These are phyloP conservation scores for Rhizomucor miehei DNA, from an alignment of 371 early-diverging fungal species.

Conservation along the genomic window DNA sequence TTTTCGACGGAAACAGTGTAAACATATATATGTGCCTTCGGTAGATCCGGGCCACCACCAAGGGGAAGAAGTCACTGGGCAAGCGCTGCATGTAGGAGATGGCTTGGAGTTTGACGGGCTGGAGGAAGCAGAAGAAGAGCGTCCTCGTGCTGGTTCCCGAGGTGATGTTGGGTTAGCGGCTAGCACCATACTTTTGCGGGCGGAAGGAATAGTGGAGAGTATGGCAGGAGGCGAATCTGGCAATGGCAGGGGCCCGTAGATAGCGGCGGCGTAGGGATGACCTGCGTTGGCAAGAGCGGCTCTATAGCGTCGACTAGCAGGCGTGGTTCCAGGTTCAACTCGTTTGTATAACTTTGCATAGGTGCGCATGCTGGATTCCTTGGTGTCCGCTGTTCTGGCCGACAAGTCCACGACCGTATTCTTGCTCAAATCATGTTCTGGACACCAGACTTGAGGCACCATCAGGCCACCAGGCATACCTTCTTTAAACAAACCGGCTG, in stretches of 20 bases:
- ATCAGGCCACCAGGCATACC: neutral
- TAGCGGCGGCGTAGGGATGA: constrained; percentile 5
- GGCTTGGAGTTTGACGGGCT: neutral
- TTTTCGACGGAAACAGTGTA: too few species aligned
- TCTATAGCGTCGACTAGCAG: constrained; percentile 33
- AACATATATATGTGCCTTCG: neutral
- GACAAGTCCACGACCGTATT: neutral
- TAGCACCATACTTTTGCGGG: neutral
- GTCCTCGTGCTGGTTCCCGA: neutral
- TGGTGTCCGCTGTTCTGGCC: neutral
- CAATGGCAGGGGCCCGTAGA: neutral
- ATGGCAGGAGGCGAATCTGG: neutral
- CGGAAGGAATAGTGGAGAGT: neutral
- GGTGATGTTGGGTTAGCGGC: neutral
- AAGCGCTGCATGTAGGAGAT: constrained; percentile 5
- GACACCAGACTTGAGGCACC: constrained; percentile 3
- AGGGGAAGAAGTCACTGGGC: constrained; percentile 3
- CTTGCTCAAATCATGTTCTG: neutral
- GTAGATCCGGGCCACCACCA: constrained; percentile 1
- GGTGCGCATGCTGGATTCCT: constrained; percentile 23
- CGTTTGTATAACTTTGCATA: constrained; percentile 29
- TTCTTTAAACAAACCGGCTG: neutral
- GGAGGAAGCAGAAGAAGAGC: too few species aligned
- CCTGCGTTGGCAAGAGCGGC: constrained; percentile 6
- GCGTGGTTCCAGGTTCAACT: constrained; percentile 27